These are phyloP conservation scores for Botryococcus braunii DNA, from an alignment of 163 green algal genomes.

Conservation along the genomic window DNA sequence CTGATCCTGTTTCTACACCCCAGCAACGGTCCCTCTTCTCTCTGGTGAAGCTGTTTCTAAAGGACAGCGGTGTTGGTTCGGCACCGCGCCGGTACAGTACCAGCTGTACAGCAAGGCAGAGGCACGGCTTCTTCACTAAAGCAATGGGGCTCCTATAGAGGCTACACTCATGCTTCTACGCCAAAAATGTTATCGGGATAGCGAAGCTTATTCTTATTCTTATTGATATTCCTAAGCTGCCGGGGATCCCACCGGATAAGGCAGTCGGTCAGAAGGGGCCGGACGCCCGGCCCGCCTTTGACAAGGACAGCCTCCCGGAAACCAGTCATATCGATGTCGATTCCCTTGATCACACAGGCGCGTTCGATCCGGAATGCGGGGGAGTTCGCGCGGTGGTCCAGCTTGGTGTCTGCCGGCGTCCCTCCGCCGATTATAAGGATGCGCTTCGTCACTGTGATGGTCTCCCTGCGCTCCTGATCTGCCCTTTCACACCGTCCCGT, in stretches of 20 bases:
- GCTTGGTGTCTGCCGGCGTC: constrained; percentile 31
- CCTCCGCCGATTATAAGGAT: constrained; percentile 57
- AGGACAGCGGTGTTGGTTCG: no score
- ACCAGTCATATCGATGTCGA: constrained; percentile 62
- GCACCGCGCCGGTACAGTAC: no score
- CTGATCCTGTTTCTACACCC: no score
- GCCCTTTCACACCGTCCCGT: no score
- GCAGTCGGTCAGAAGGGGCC: constrained; percentile 25
- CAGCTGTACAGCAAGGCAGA: no score
- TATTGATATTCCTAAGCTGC: neutral
- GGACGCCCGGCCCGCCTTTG: constrained; percentile 6
- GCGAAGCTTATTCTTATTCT: neutral
- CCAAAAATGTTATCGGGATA: no score
- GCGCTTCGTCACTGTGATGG: constrained; percentile 44
- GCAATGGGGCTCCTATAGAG: no score
- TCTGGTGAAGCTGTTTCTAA: no score
- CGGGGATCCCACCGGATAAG: constrained; percentile 21
- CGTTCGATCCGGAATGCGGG: constrained; percentile 46
- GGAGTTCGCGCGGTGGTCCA: constrained; percentile 60
- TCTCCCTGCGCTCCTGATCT: constrained; percentile 33
- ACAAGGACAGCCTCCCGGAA: constrained; percentile 50
- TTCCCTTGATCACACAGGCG: constrained; percentile 30
- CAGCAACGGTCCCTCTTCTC: no score
- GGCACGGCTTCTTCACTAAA: no score
- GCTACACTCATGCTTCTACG: no score